phyloP scores from a whole-genome alignment of 192 early-diverging fungal genomes.

The Backusella tuberculispora region DNA sequence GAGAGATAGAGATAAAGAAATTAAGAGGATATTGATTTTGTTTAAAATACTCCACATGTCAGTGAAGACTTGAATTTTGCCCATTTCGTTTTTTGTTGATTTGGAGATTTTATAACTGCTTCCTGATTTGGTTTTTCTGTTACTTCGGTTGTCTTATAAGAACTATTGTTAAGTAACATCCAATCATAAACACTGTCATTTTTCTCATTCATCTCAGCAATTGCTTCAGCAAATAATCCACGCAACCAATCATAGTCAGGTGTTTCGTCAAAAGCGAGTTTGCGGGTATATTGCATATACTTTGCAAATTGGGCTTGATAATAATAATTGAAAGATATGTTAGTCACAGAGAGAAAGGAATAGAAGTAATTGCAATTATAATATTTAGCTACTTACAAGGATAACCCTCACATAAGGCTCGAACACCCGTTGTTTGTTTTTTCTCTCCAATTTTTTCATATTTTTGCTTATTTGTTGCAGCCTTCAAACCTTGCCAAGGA shows the following conservation, averaged over 20 bases:
- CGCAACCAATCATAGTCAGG: constrained; percentile 94
- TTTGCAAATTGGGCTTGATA: constrained; percentile 76
- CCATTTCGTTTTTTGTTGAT: neutral
- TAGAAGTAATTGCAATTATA: neutral
- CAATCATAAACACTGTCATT: constrained; percentile 85
- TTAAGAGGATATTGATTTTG: neutral
- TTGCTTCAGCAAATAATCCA: constrained; percentile 79
- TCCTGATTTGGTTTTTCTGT: neutral
- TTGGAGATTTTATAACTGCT: neutral
- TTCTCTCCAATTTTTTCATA: constrained; percentile 98
- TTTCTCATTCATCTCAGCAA: constrained; percentile 79
- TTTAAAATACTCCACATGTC: constrained; percentile 15
- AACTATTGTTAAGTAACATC: constrained; percentile 64
- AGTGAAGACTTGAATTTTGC: constrained; percentile 18
- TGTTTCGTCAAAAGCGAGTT: constrained; percentile 90
- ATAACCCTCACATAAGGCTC: constrained; percentile 87
- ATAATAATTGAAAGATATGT: neutral
- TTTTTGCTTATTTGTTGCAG: constrained; percentile 97
- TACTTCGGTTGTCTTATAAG: neutral
- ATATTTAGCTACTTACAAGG: constrained; percentile 55
- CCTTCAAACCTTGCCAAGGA: constrained; percentile 98
- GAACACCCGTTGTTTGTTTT: constrained; percentile 86
- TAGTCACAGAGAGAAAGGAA: neutral
- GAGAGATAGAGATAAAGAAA: neutral
- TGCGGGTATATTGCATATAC: constrained; percentile 87